Evolutionary conservation across 2,329 filamentous ascomycete species (phyloP).

Genomic region (Lasiodiplodia hormozganensis): DNA sequence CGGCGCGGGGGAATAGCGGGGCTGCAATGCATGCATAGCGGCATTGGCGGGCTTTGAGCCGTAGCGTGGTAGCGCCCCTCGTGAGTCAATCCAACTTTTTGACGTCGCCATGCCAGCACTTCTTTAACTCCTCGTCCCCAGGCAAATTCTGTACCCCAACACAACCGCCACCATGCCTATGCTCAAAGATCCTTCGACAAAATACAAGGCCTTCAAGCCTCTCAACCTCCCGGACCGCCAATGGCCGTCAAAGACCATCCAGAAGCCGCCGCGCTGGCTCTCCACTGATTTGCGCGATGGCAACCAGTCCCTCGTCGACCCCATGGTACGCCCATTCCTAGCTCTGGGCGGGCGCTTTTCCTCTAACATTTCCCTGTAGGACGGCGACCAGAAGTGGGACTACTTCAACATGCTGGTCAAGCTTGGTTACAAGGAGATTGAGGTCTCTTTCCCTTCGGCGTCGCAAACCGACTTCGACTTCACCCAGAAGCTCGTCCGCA

Average conservation of each 20-base stretch:
- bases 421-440: constrained; percentile 96
- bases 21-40: constrained; percentile 6
- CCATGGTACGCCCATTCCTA: constrained; percentile 71
- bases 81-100: constrained; percentile 28
- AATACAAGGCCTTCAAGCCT: constrained; percentile 75
- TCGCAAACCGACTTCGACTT: constrained; percentile 98
- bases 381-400: constrained; percentile 90
- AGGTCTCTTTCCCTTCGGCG: constrained; percentile 93
- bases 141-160: not conserved
- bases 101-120: constrained; percentile 20
- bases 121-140: constrained; percentile 18
- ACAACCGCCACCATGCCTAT: constrained; percentile 45
- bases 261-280: constrained; percentile 89
- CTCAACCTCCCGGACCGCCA: constrained; percentile 72
- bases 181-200: constrained; percentile 78
- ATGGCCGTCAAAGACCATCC: constrained; percentile 84
- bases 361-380: constrained; percentile 57
- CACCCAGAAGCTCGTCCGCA: constrained; percentile 83
- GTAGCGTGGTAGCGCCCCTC: constrained; percentile 4
- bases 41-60: constrained; percentile 1
- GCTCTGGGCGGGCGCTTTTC: not conserved
- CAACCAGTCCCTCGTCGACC: constrained; percentile 91
- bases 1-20: constrained; percentile 24
- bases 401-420: constrained; percentile 96
- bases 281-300: constrained; percentile 89